Conservation (phyloP, 2,329 filamentous ascomycete genomes). For the Volutella citrinella region DNA sequence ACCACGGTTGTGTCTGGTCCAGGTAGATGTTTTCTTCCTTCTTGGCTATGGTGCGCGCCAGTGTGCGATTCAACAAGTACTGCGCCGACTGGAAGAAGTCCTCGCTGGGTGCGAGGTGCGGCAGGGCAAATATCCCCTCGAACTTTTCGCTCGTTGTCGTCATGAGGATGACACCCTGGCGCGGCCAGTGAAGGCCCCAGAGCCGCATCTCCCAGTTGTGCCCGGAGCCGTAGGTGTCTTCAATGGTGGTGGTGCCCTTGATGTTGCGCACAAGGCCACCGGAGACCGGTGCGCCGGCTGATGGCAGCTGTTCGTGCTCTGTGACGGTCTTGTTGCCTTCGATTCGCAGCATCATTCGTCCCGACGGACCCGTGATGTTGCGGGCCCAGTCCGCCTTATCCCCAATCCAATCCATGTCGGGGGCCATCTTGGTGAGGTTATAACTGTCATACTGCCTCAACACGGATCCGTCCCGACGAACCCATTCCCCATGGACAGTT, state of each 20-base stretch:
- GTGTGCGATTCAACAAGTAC: constrained; percentile 67
- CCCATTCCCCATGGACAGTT: constrained; percentile 73
- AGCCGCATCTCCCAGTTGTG: constrained; percentile 77
- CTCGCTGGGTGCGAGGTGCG: constrained; percentile 68
- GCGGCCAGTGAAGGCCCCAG: constrained; percentile 82
- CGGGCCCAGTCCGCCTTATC: constrained; percentile 63
- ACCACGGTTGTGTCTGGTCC: constrained; percentile 71
- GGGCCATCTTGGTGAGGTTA: constrained; percentile 65
- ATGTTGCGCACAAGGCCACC: constrained; percentile 64
- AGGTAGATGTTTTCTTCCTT: constrained; percentile 55
- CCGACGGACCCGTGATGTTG: constrained; percentile 74
- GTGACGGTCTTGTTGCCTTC: constrained; percentile 55
- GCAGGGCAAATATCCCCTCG: constrained; percentile 83
- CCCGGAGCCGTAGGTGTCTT: constrained; percentile 64
- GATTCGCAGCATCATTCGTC: constrained; percentile 64
- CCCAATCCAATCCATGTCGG: constrained; percentile 62
- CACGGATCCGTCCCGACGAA: constrained; percentile 51
- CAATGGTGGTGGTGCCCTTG: constrained; percentile 66
- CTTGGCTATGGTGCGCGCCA: constrained; percentile 63
- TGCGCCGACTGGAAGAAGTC: constrained; percentile 58
- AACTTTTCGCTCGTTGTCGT: constrained; percentile 93
- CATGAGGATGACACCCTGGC: constrained; percentile 75
- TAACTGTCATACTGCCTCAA: constrained; percentile 45
- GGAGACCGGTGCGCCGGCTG: constrained; percentile 33
- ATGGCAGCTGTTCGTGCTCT: constrained; percentile 40